Evolutionary conservation across 805 yeast species (phyloP), one percentile per base, ranked within the genome.

Genomic region (Ascoidea asiatica): DNA sequence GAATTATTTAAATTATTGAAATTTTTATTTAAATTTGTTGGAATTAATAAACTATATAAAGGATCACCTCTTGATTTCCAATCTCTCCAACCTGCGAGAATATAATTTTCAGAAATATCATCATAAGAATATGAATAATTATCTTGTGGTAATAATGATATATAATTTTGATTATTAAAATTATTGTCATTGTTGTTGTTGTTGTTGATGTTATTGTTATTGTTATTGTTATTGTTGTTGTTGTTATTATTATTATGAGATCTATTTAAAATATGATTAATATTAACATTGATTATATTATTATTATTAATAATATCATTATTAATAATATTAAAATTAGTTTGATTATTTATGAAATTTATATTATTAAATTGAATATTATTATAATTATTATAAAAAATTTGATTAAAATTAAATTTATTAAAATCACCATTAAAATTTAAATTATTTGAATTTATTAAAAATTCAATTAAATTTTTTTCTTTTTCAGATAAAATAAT

Each of bases 71-170:
- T 71, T 54, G 72, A 80, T 54, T 85, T 81, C 95, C 95, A 87
- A 58, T 87, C 95, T 56, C 95, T 70, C 96, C 96, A 87, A 7
- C 90, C 81, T 0, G 95, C 95, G 43, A 73, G 61, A 1, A 79
- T 72, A 38, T 29, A 41, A 36, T 53, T 33, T 37, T 43, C 21
- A 36, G 45, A 6, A 44, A 29, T 18, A 23, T 37, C 23, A 29
- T 19, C 38, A 8, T 39, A 19, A 23, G n/a, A 17, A 39, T 41
- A 13, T 21, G 44, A 40, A 39, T 38, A 21, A 35, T 41, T 44
- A n/a, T n/a, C n/a, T n/a, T n/a, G n/a, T 20, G 41, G 23, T 5
- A 43, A 15, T 29, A 35, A 35, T 13, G 4, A 13, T 17, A 19
- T 19, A 38, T 29, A 17, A 18, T 38, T 8, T 2, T 37, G 33